Percentiles rank a stretch among this genome's conserved stretches.
Conservation (phyloP, 1,284 basidiomycete genomes). For the Ceratobasidium papillatum region DNA sequence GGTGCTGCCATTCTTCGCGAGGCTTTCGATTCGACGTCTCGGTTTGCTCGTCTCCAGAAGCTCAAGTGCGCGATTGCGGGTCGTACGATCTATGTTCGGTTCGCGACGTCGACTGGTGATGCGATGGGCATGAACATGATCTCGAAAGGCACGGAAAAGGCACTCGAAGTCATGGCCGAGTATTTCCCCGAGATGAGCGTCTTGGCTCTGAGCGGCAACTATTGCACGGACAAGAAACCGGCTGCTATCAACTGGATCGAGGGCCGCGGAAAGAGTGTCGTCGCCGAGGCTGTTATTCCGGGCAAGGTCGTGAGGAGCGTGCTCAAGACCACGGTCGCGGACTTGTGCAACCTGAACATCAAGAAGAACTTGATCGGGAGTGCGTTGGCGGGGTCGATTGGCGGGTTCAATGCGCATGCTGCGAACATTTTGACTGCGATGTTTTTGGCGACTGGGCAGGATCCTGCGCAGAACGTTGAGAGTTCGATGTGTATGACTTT, state of each 20-base stretch:
- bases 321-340: conserved; percentile 94
- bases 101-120: conserved; percentile 95
- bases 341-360: conserved; percentile 89
- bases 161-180: conserved; percentile 80
- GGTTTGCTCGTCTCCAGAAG: conserved; percentile 84
- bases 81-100: conserved; percentile 93
- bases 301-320: conserved; percentile 89
- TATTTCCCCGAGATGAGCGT: conserved; percentile 94
- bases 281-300: conserved; percentile 94
- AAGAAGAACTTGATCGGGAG: conserved; percentile 99
- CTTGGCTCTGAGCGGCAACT: conserved; percentile 96
- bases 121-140: conserved; percentile 99
- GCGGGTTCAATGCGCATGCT: conserved; percentile 99
- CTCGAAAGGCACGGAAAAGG: conserved; percentile 94
- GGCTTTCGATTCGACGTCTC: conserved; percentile 93
- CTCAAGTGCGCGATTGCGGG: conserved; percentile 90
- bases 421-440: conserved; percentile 97
- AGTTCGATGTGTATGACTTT: conserved; percentile 98
- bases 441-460: conserved; percentile 97
- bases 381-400: conserved; percentile 96
- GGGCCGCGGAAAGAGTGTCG: conserved; percentile 96
- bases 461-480: conserved; percentile 99
- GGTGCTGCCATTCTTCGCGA: conserved; percentile 81
- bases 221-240: conserved; percentile 99
- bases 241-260: conserved; percentile 99